Base-by-base conservation (phyloP, 345 rosid genomes). In the Arabis alpina region DNA sequence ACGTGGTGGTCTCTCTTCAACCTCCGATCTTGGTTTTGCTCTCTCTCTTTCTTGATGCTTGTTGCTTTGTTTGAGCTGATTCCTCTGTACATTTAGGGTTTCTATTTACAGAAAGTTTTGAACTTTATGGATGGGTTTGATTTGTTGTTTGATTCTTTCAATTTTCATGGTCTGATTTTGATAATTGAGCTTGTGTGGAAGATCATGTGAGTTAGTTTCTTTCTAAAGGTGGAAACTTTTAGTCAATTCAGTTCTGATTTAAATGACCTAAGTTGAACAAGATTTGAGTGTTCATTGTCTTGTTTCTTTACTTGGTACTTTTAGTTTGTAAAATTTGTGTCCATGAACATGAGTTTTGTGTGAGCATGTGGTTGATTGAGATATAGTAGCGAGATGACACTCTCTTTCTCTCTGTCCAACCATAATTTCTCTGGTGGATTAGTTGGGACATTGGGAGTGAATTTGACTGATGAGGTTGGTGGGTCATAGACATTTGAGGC, bases 21-120 rank as follows among this genome's bases (percentile, higher is more conserved):
- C 88, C 77, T 88, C 98, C 72, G 98, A 93, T 93, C 88, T 87
- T 27, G 94, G 84, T 66, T 87, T 87, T 54, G 85, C 87, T 92
- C 60, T 66, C 77, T 62, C 24, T 65, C 62, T 61, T 27, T 42
- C 63, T 61, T 16, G 41, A 53, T 64, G 48, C 27, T 55, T 62
- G 8, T 28, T 53, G 61, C 3, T 43, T 45, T 32, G 45, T 63
- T 30, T 69, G 7, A 14, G 60, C 12, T 76, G 40, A 40, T 70
- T 70, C 27, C 13, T 63, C 37, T 71, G 43, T 58, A 27, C 49
- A 40, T 23, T 16, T 69, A 57, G 48, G 50, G 59, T 48, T 63
- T 75, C 45, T 49, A 16, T 63, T 14, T 63, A 41, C 10, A 55
- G 70, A 69, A 69, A 76, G 66, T 24, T 55, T 30, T 13, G 28